Base-by-base conservation (phyloP, 2,329 filamentous ascomycete species). In the Anisogramma anomala region DNA sequence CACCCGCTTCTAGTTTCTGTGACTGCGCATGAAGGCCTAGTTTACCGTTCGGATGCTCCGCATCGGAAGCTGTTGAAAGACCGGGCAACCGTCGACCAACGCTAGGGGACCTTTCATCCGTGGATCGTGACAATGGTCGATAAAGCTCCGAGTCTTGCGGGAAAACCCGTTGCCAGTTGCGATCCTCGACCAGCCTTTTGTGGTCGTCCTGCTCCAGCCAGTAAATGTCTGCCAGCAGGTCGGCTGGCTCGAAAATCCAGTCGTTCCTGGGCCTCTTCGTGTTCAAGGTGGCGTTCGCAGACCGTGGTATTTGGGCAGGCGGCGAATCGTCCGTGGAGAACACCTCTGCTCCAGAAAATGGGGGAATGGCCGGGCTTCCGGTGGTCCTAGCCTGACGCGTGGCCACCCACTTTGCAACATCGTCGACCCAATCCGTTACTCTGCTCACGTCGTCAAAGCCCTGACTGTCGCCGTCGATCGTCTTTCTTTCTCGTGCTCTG, bases 201-300 rank as follows among this genome's bases (percentile, higher is more conserved):
- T 95, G 87, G 43, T 80, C 68, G 23, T 74, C 76, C 53, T 88
- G 79, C 57, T 95, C 86, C 17, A 93, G 64, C 91, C 91, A 98
- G 54, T 88, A 85, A 1, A 82, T 71, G 63, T 98, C 91, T 4
- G 88, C 88, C 34, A 96, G 66, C 58, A 95, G 72, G 56, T 96
- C 88, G 42, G 84, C 79, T 0, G 89, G 84, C 33, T 82, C 76
- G 14, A 88, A 76, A 28, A 76, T 72, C 91, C 91, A 96, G 54
- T 94, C 87, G 18, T 87, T 77, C 45, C 84, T 76, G 1, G 83
- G 80, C 36, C 86, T 75, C 42, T 79, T 77, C 3, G 75, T 65
- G 47, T 86, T 86, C 10, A 67, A 64, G 46, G 65, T 60, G 41
- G 57, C 58, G 33, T 59, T 65, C n/a, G 58, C 60, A 45, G 56